phyloP scores from a whole-genome alignment of 495 filamentous ascomycete genomes.

The Xeromyces bisporus region DNA sequence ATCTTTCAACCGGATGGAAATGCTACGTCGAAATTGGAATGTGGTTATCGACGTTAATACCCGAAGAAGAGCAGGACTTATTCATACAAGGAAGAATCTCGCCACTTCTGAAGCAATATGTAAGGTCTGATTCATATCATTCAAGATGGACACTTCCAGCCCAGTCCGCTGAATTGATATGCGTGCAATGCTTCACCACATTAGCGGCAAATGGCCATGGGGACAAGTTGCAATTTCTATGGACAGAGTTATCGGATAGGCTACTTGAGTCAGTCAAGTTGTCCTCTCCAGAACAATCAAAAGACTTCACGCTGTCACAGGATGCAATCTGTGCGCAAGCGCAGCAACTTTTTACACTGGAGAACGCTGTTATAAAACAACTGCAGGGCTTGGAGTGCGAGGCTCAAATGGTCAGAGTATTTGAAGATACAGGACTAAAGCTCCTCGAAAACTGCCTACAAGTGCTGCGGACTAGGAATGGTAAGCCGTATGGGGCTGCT shows the following conservation, averaged over 20 bases:
- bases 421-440: conserved; percentile 11
- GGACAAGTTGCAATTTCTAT: conserved; percentile 26
- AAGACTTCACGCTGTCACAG: conserved; percentile 56
- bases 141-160: conserved; percentile 33
- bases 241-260: conserved; percentile 35
- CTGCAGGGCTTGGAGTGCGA: conserved; percentile 13
- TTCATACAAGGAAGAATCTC: conserved; percentile 33
- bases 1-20: conserved; percentile 50
- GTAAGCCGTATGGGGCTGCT: conserved; percentile 71
- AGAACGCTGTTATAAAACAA: conserved; percentile 26
- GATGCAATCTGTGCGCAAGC: conserved; percentile 41
- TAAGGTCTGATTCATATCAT: conserved; percentile 28
- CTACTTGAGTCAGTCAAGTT: conserved; percentile 46
- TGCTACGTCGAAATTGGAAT: conserved; percentile 46
- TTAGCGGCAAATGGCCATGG: conserved; percentile 12
- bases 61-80: conserved; percentile 27
- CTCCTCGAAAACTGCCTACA: conserved; percentile 35
- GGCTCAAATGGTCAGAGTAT: conserved; percentile 7
- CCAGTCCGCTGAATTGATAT: conserved; percentile 20
- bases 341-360: conserved; percentile 43
- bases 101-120: conserved; percentile 42
- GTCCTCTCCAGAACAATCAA: conserved; percentile 63
- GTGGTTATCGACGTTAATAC: conserved; percentile 28
- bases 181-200: conserved; percentile 20
- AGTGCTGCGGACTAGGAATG: conserved; percentile 42